Conservation (phyloP, 768 basidiomycete genomes). For the Xanthoconium purpureum region DNA sequence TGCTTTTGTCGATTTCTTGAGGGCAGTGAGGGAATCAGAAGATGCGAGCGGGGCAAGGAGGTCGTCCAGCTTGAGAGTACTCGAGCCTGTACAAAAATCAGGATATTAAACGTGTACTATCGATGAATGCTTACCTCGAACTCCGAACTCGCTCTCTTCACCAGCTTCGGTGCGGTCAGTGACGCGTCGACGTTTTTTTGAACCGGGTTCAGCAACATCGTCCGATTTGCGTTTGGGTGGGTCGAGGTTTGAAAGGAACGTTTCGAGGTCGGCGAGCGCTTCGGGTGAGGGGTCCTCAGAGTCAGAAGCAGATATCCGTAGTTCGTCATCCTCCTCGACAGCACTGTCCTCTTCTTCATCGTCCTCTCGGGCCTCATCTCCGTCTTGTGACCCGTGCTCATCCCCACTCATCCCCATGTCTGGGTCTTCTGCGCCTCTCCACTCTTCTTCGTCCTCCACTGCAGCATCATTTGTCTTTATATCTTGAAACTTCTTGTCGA, state of each 20-base stretch:
- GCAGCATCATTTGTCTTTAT: conserved; percentile 55
- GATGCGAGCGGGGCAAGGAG: conserved; percentile 70
- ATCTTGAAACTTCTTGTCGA: conserved; percentile 1
- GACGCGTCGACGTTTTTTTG: conserved; percentile 55
- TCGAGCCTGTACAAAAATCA: conserved; percentile 20
- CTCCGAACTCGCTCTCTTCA: conserved; percentile 77
- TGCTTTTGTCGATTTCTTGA: conserved; percentile 68
- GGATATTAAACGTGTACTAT: not conserved
- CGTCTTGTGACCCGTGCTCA: conserved; percentile 34
- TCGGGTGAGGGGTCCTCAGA: conserved; percentile 50
- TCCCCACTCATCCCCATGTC: conserved; percentile 37
- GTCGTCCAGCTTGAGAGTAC: conserved; percentile 66
- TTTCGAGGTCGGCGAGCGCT: conserved; percentile 66
- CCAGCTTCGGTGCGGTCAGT: conserved; percentile 77
- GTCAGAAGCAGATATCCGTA: conserved; percentile 45
- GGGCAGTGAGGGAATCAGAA: conserved; percentile 54
- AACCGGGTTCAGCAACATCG: conserved; percentile 22
- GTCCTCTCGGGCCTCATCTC: conserved; percentile 25
- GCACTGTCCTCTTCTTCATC: conserved; percentile 30
- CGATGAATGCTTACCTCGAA: conserved; percentile 39
- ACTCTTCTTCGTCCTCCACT: conserved; percentile 38
- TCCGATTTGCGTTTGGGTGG: conserved; percentile 52
- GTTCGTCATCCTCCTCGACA: conserved; percentile 39
- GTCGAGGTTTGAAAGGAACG: conserved; percentile 69
- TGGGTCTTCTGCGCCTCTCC: conserved; percentile 10